Evolutionary conservation across 805 yeast genomes (phyloP).

Genomic region (Metschnikowia shivogae): DNA sequence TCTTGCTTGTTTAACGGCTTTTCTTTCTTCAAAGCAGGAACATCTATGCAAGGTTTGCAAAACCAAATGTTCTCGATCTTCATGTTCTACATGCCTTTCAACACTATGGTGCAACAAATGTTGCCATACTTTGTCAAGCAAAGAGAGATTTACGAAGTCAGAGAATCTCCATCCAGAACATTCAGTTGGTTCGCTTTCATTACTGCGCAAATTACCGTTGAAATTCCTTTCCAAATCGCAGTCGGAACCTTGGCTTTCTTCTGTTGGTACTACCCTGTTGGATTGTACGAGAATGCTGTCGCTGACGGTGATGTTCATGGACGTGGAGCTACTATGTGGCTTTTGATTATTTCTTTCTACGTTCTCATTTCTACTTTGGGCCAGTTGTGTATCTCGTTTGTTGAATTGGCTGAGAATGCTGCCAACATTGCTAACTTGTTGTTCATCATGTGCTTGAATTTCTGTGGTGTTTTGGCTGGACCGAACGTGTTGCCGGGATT

Average conservation of each 20-base stretch:
- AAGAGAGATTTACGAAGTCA: slow-evolving; percentile 44
- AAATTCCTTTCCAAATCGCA: slow-evolving; percentile 43
- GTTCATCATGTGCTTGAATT: slow-evolving; percentile 41
- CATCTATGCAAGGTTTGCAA: slow-evolving; percentile 57
- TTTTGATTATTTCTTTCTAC: slow-evolving; percentile 18
- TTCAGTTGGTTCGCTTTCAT: slow-evolving; percentile 42
- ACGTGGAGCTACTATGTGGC: slow-evolving; percentile 40
- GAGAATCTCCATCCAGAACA: slow-evolving; percentile 43
- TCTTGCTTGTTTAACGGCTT: slow-evolving; percentile 67
- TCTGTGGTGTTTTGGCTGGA: slow-evolving; percentile 71
- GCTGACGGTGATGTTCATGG: slow-evolving; percentile 17
- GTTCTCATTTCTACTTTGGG: slow-evolving; percentile 22
- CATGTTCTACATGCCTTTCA: slow-evolving; percentile 39
- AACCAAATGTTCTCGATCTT: slow-evolving; percentile 58
- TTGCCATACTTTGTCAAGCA: slow-evolving; percentile 41
- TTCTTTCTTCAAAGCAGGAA: slow-evolving; percentile 62
- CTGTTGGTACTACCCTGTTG: slow-evolving; percentile 56
- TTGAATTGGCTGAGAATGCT: slow-evolving; percentile 22
- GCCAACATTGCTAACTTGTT: slow-evolving; percentile 23
- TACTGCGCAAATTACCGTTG: slow-evolving; percentile 39
- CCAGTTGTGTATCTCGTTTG: slow-evolving; percentile 22
- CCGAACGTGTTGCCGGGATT: slow-evolving; percentile 68
- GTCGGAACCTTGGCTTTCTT: slow-evolving; percentile 61
- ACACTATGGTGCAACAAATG: slow-evolving; percentile 39
- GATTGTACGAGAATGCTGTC: slow-evolving; percentile 18